phyloP scores from a whole-genome alignment of 1,284 basidiomycete species.

The Boletellus deceptivus region DNA sequence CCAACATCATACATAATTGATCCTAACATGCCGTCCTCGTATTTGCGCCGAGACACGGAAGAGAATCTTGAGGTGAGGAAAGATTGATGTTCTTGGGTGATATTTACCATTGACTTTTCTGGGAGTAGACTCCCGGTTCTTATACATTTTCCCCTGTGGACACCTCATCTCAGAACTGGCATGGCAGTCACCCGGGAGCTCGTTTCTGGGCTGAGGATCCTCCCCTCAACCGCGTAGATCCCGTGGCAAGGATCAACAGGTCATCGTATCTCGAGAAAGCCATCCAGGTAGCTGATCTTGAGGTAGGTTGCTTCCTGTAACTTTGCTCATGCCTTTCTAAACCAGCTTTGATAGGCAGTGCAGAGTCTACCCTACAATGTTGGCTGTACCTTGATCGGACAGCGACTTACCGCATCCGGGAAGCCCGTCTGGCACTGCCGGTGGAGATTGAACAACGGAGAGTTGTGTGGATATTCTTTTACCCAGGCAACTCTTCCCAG shows the following conservation, averaged over 20 bases:
- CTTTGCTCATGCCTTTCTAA: not conserved
- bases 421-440: not conserved
- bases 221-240: not conserved
- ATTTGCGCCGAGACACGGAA: not conserved
- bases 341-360: not conserved
- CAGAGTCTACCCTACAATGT: not conserved
- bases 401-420: not conserved
- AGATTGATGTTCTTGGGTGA: not conserved
- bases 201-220: not conserved
- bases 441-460: conserved; percentile 7
- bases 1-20: not conserved
- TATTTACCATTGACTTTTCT: not conserved
- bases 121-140: not conserved
- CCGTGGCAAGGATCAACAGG: not conserved
- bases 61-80: not conserved
- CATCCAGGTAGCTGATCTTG: not conserved
- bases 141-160: not conserved
- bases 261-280: too few relatives aligned
- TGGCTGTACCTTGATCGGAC: not conserved
- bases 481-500: not conserved
- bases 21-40: too few relatives aligned
- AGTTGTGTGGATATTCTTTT: conserved; percentile 4
- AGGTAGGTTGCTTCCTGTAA: not conserved
- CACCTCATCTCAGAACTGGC: not conserved
- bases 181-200: not conserved